Evolutionary conservation across 192 early-diverging fungal species (phyloP).

Genomic region (Gamsiella multidivaricata): DNA sequence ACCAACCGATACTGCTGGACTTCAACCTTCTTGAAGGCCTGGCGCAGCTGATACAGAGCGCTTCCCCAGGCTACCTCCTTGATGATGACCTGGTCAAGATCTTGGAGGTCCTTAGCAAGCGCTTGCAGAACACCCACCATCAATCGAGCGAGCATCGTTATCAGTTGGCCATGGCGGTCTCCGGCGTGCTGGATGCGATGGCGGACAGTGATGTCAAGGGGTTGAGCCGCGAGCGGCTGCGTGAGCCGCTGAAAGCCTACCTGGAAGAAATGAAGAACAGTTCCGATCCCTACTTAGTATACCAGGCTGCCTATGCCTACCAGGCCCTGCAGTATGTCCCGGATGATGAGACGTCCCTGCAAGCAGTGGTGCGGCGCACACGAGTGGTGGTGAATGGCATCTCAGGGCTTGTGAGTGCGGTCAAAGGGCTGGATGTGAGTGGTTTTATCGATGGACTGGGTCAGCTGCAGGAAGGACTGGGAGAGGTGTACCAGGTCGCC

Average conservation of each 20-base stretch:
- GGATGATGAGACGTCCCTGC: neutral
- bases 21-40: too few relatives aligned
- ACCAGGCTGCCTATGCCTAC: constrained; percentile 10
- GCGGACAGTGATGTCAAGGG: constrained; percentile 1
- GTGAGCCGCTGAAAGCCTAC: too few relatives aligned
- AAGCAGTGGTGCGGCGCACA: neutral
- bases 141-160: too few relatives aligned
- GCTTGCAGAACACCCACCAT: too few relatives aligned
- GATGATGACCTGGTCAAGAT: constrained; percentile 12
- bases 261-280: too few relatives aligned
- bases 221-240: too few relatives aligned
- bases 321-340: neutral
- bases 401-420: neutral
- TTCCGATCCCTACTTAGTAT: neutral
- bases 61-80: neutral
- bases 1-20: too few relatives aligned
- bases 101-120: neutral
- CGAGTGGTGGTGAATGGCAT: neutral
- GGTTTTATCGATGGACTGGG: neutral
- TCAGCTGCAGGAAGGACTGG: neutral
- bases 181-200: constrained; percentile 15
- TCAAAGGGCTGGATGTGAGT: neutral
- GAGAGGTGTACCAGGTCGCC: neutral
- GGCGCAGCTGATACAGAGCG: too few relatives aligned
- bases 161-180: constrained; percentile 3